These are phyloP conservation scores for Beauveria bassiana DNA, from an alignment of 2,329 filamentous ascomycete genomes.

Conservation along the genomic window DNA sequence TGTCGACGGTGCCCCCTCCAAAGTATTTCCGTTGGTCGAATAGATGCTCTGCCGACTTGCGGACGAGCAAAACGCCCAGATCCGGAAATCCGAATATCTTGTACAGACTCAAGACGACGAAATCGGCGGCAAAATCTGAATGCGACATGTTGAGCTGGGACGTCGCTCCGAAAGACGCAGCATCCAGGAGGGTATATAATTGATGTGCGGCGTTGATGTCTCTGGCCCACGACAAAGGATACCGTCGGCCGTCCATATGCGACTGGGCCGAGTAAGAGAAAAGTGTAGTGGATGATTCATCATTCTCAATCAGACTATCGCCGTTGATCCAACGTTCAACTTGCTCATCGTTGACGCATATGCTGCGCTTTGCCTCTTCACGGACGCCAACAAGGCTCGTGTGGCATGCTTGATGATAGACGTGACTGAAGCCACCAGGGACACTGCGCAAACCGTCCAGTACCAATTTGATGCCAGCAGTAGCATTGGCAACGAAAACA, in stretches of 20 bases:
- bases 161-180: slow-evolving; percentile 73
- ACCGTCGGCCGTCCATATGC: slow-evolving; percentile 77
- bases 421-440: slow-evolving; percentile 68
- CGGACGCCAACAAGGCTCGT: slow-evolving; percentile 80
- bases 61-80: slow-evolving; percentile 75
- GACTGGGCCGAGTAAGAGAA: slow-evolving; percentile 89
- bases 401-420: slow-evolving; percentile 77
- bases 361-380: slow-evolving; percentile 57
- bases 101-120: slow-evolving; percentile 81
- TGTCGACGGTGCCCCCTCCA: slow-evolving; percentile 88
- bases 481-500: slow-evolving; percentile 88
- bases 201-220: slow-evolving; percentile 29
- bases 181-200: slow-evolving; percentile 70
- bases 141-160: slow-evolving; percentile 65
- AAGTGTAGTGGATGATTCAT: slow-evolving; percentile 25
- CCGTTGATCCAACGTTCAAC: slow-evolving; percentile 58
- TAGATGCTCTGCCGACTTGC: slow-evolving; percentile 57
- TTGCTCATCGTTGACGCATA: slow-evolving; percentile 58
- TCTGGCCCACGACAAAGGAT: slow-evolving; percentile 63
- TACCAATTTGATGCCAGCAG: slow-evolving; percentile 81
- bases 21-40: slow-evolving; percentile 72
- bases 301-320: slow-evolving; percentile 22
- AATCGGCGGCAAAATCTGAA: slow-evolving; percentile 61
- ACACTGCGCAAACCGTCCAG: slow-evolving; percentile 65
- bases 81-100: slow-evolving; percentile 99